Conservation (phyloP, 768 basidiomycete species). For the Lentinula raphanica region DNA sequence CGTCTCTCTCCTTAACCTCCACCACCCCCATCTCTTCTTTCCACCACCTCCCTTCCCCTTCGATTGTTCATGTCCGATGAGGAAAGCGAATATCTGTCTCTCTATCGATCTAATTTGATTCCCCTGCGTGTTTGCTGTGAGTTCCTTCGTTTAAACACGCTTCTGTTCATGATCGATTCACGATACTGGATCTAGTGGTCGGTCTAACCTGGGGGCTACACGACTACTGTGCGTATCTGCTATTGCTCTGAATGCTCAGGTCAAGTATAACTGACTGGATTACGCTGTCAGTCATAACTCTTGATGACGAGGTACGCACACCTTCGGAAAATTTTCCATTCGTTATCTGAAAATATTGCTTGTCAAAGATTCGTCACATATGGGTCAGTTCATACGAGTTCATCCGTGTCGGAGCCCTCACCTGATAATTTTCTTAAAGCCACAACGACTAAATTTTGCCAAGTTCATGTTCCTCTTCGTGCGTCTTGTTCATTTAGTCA, state of each 20-base stretch:
- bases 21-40: no score
- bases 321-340: background rate
- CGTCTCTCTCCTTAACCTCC: no score
- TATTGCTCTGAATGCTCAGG: background rate
- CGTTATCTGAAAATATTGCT: background rate
- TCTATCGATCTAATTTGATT: conserved; percentile 14
- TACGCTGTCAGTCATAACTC: conserved; percentile 22
- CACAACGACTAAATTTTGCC: conserved; percentile 26
- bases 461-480: conserved; percentile 41
- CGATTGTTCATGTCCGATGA: background rate
- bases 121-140: conserved; percentile 17
- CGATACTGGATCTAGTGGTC: no score
- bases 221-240: conserved; percentile 25
- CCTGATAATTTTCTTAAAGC: conserved; percentile 16
- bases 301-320: conserved; percentile 27
- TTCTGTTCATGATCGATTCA: no score
- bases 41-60: no score
- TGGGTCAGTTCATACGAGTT: conserved; percentile 25
- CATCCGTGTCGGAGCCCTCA: background rate
- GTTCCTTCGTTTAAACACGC: conserved; percentile 3
- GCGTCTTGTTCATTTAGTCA: conserved; percentile 6
- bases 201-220: conserved; percentile 33
- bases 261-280: background rate
- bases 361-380: conserved; percentile 31
- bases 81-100: conserved; percentile 1